A percentile compares a stretch with the other conserved stretches of the same genome.
Evolutionary conservation across 495 filamentous ascomycete genomes (phyloP).

Genomic region (Xylaria acuta): DNA sequence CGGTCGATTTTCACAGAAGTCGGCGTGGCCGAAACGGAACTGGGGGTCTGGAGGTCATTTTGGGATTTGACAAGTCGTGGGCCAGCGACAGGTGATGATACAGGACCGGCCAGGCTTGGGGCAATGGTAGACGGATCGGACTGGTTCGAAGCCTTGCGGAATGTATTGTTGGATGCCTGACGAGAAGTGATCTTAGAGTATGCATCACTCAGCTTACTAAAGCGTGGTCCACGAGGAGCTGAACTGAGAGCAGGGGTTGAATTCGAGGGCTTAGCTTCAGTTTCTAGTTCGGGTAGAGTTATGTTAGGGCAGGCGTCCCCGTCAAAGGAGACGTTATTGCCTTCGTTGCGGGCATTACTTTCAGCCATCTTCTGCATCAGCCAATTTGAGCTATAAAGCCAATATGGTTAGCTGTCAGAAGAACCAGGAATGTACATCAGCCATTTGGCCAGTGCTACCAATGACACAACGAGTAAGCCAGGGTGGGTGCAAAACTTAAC

Average conservation of each 20-base stretch:
- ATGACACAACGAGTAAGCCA: neutral
- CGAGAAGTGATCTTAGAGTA: constrained; percentile 29
- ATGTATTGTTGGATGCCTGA: neutral
- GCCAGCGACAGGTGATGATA: neutral
- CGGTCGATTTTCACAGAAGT: constrained; percentile 1
- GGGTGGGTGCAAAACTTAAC: neutral
- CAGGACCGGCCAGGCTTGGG: neutral
- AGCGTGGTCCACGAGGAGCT: constrained; percentile 27
- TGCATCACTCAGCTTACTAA: constrained; percentile 31
- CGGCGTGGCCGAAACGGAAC: constrained; percentile 26
- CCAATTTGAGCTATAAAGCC: neutral
- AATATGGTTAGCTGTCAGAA: neutral
- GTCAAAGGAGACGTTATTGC: constrained; percentile 5
- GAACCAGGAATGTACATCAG: neutral
- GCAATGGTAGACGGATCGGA: neutral
- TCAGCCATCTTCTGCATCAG: neutral
- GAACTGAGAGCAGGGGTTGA: neutral
- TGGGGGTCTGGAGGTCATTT: constrained; percentile 34
- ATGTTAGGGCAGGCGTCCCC: neutral
- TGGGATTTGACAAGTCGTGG: constrained; percentile 26
- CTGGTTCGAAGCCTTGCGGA: neutral
- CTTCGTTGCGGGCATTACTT: neutral
- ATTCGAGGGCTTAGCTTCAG: neutral
- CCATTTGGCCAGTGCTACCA: neutral
- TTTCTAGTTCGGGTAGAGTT: neutral